Conservation (phyloP, 2,329 filamentous ascomycete species). For the Cordyceps fumosorosea region DNA sequence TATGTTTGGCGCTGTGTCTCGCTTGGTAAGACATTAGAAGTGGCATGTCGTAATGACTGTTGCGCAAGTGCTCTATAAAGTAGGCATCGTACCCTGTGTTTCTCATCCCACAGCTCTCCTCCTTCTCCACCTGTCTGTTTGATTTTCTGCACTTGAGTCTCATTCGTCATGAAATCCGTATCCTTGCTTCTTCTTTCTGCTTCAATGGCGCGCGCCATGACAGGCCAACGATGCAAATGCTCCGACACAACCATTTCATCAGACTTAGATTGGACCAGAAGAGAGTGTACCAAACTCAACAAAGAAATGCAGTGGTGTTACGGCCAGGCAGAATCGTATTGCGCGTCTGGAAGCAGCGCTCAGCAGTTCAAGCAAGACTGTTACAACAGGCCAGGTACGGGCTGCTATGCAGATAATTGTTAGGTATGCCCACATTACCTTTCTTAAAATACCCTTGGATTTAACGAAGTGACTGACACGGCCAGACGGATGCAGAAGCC, state of each 20-base stretch:
- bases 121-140: neutral
- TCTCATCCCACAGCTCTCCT: neutral
- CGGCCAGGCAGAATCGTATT: neutral
- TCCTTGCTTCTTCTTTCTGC: neutral
- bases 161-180: neutral
- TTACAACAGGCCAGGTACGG: neutral
- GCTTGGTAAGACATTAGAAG: neutral
- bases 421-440: neutral
- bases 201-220: neutral
- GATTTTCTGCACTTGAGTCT: neutral
- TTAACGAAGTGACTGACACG: no score
- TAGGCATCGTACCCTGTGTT: neutral
- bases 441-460: neutral
- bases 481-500: no score
- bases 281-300: neutral
- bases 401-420: neutral
- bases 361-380: neutral
- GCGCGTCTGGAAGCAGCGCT: neutral
- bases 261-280: neutral
- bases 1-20: neutral
- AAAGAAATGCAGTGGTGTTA: slow-evolving; percentile 1
- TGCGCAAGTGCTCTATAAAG: neutral
- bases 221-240: neutral
- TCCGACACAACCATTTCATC: neutral
- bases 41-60: neutral